Evolutionary conservation across 208 protist species (phyloP), one percentile per base, ranked within the genome.

Genomic region (Naegleria lovaniensis): DNA sequence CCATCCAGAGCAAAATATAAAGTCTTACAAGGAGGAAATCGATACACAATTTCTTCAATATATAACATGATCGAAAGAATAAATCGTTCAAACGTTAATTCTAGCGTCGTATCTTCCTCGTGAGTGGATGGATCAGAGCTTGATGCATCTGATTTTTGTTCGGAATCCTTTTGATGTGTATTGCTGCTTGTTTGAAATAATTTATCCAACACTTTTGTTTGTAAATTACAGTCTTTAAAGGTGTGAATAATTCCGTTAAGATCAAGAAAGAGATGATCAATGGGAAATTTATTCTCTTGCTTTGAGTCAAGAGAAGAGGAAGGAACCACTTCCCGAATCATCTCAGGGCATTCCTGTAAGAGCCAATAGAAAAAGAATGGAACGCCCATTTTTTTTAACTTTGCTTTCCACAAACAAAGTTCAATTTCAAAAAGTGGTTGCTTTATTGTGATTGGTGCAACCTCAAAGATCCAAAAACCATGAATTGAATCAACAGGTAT

Each of bases 1-100:
- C 98, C 98, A 94, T 99, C 98, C 38, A 96, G 93, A 22, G 95
- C 95, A 92, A 99, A 96, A 94, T 98, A 99, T 7, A 99, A 93
- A 11, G 99, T 91, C 16, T 97, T 97, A 39, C 95, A 92, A 16
- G 99, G 99, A 86, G 95, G 92, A 7, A 99, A 96, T 5, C 99
- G 95, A 67, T 94, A 90, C 75, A 97, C 55, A 16, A 96, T 87
- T 29, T 97, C 93, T 87, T 97, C 95, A 0, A 93, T 93, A 85
- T 97, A 97, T n/a, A 92, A 58, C 84, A 95, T 97, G 43, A 98
- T 94, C 29, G 91, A 58, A 52, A 92, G 41, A 39, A 97, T 94
- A 88, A 98, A 52, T 52, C 29, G 29, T 29, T 87, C 40, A 11
- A 87, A 36, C 3, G 15, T 38, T 16, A 52, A n/a, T 29, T 15